Conservation (phyloP, 768 basidiomycete species). For the Tulasnella sp. region DNA sequence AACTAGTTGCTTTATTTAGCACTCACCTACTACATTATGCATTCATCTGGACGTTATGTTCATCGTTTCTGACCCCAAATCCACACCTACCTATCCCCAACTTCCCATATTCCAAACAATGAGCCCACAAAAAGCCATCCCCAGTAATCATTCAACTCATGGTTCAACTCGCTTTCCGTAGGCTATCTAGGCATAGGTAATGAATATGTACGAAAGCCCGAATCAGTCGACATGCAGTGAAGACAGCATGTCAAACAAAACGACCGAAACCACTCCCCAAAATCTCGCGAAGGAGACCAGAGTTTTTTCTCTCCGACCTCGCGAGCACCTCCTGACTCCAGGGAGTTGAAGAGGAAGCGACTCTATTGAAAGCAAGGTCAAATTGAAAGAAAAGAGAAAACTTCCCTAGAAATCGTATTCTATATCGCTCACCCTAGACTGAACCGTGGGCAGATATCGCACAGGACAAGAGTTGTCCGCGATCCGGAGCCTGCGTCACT, state of each 20-base stretch:
- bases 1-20: too few species aligned
- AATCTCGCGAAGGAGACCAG: not conserved
- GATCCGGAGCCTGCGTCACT: not conserved
- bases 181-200: not conserved
- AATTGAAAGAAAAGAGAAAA: not conserved
- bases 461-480: too few species aligned
- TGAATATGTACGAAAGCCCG: not conserved
- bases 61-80: too few species aligned
- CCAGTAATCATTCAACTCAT: not conserved
- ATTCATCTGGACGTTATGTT: too few species aligned
- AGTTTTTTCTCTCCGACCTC: constrained; percentile 5
- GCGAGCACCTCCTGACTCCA: constrained; percentile 13
- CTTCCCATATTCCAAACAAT: too few species aligned
- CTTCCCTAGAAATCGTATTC: not conserved
- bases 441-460: too few species aligned
- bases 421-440: too few species aligned
- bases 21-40: too few species aligned
- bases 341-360: constrained; percentile 6
- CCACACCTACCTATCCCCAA: not conserved
- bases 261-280: constrained; percentile 9
- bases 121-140: too few species aligned
- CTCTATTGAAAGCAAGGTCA: constrained; percentile 9
- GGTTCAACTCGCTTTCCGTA: not conserved
- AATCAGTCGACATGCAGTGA: not conserved
- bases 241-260: not conserved